A percentile compares a stretch with the other conserved stretches of the same genome.
These are phyloP conservation scores for Circinella minor DNA, from an alignment of 371 early-diverging fungal genomes.

Conservation along the genomic window DNA sequence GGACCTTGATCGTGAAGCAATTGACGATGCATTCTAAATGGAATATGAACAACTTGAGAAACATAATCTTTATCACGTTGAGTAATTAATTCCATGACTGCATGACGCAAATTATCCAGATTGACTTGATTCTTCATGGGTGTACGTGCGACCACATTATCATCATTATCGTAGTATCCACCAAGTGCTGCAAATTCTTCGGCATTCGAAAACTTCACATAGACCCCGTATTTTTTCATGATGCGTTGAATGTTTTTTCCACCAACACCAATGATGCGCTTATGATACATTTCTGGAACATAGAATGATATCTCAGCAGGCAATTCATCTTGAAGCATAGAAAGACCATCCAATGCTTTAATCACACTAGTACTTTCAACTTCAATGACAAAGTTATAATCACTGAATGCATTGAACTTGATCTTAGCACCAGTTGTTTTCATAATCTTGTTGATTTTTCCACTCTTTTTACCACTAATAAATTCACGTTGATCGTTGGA, in stretches of 20 bases:
- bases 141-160: slow-evolving; percentile 90
- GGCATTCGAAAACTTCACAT: slow-evolving; percentile 89
- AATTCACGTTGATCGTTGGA: slow-evolving; percentile 89
- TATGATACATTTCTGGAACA: slow-evolving; percentile 90
- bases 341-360: slow-evolving; percentile 70
- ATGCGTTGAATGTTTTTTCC: slow-evolving; percentile 95
- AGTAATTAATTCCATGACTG: slow-evolving; percentile 77
- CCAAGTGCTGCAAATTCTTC: slow-evolving; percentile 81
- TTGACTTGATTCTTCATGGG: slow-evolving; percentile 82
- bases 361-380: slow-evolving; percentile 61
- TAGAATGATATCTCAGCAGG: slow-evolving; percentile 89
- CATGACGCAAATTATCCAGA: slow-evolving; percentile 68
- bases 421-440: slow-evolving; percentile 75
- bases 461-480: slow-evolving; percentile 94
- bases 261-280: slow-evolving; percentile 93
- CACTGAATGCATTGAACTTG: slow-evolving; percentile 64
- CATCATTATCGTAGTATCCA: slow-evolving; percentile 80
- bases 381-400: slow-evolving; percentile 80
- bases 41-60: slow-evolving; percentile 39
- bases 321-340: slow-evolving; percentile 79
- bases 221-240: slow-evolving; percentile 96
- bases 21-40: slow-evolving; percentile 51
- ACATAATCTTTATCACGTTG: slow-evolving; percentile 61
- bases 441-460: slow-evolving; percentile 92
- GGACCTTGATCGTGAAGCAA: slow-evolving; percentile 48